Conservation (phyloP, 2,329 filamentous ascomycete genomes). For the Anthostomella pinea region DNA sequence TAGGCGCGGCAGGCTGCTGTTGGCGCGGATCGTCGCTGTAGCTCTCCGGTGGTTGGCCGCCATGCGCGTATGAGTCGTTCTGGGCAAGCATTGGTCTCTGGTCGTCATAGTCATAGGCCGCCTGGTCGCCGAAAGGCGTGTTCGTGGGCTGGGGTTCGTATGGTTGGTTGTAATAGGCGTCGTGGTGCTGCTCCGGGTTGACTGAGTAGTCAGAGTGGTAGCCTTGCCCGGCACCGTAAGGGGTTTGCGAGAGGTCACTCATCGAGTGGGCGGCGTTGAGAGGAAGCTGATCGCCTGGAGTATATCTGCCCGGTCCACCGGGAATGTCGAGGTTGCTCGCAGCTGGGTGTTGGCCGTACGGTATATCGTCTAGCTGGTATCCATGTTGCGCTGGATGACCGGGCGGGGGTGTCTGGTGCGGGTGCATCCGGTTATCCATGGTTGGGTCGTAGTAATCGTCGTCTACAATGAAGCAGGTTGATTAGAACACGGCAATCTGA, state of each 20-base stretch:
- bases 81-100: slow-evolving; percentile 72
- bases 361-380: slow-evolving; percentile 80
- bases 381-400: slow-evolving; percentile 68
- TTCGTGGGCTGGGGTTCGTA: slow-evolving; percentile 67
- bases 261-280: slow-evolving; percentile 73
- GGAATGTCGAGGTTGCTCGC: slow-evolving; percentile 63
- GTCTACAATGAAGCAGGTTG: slow-evolving; percentile 34
- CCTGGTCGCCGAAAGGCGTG: slow-evolving; percentile 56
- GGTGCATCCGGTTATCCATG: slow-evolving; percentile 51
- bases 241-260: slow-evolving; percentile 45
- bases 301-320: slow-evolving; percentile 54
- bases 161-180: slow-evolving; percentile 79
- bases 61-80: slow-evolving; percentile 46
- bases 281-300: slow-evolving; percentile 72
- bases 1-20: slow-evolving; percentile 49
- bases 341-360: slow-evolving; percentile 54
- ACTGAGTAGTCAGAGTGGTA: slow-evolving; percentile 67
- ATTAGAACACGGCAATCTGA: slow-evolving; percentile 17
- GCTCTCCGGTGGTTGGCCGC: slow-evolving; percentile 35
- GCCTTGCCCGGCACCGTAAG: slow-evolving; percentile 48
- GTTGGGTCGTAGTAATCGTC: slow-evolving; percentile 59
- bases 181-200: slow-evolving; percentile 81
- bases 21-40: slow-evolving; percentile 43
- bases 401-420: slow-evolving; percentile 70
- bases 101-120: slow-evolving; percentile 70